Base-by-base conservation (phyloP, 202 grass and related monocot genomes). In the Tripidium arundinaceum region DNA sequence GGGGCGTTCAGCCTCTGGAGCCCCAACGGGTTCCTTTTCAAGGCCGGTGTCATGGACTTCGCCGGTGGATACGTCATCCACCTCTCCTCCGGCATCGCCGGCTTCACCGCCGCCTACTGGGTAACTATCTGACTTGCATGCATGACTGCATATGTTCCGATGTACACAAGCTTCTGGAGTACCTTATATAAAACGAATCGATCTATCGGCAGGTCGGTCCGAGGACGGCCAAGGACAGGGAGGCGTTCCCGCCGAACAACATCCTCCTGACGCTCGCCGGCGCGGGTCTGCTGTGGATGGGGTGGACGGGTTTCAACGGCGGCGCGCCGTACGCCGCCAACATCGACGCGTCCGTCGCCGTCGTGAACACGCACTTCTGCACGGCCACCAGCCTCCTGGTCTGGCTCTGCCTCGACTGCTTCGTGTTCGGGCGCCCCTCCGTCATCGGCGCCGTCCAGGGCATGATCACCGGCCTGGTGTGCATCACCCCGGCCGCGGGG, bases 381-480 rank as follows among this genome's bases (percentile, higher is more conserved):
- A 88, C 93, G 8, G 90, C 93, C 39, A 92, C 90, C 8, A 90
- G 90, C 87, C 80, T 92, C 15, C 68, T 95, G 1, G 80, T 86
- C 16, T 95, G 93, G 89, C 82, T 92, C 54, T 78, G 75, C 83
- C 89, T 95, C 33, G 89, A 95, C 81, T 78, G 66, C n/a, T 1
- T 86, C 61, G 54, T 63, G 67, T 88, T 96, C 38, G 75, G 76
- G 11, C 90, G 86, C 6, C 87, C 87, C 27, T 96, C 93, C 3
- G 93, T 82, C 31, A 76, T 92, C 66, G 87, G 93, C 19, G 90
- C 90, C 15, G 87, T 96, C 1, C 85, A 96, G 43, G 90, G 93
- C 80, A 93, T 97, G 93, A 90, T 90, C 78, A 97, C 93, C 10
- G 90, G 87, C 19, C 90, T 97, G 14, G 93, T 97, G 16, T 97